Conservation (phyloP, 2,329 filamentous ascomycete genomes). For the Magnaporthales sp. region DNA sequence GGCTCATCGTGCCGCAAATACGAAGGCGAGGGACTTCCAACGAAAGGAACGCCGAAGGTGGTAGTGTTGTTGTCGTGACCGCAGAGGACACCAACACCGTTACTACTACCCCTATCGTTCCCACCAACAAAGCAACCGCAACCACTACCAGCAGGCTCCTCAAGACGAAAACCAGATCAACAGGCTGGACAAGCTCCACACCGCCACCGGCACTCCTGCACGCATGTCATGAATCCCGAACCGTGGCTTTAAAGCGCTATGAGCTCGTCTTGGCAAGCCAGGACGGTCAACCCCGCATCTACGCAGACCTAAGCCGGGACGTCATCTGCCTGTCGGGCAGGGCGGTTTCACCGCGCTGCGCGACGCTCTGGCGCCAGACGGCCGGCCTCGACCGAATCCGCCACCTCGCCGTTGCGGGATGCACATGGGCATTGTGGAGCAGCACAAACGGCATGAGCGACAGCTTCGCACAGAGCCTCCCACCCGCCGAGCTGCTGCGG, state of each 20-base stretch:
- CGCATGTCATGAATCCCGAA: conserved; percentile 5
- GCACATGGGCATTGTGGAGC: conserved; percentile 1
- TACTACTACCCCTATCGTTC: neutral
- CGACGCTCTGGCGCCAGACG: conserved; percentile 3
- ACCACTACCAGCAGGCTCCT: neutral
- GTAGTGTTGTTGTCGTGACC: neutral
- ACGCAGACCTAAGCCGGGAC: conserved; percentile 5
- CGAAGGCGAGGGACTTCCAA: neutral
- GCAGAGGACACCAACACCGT: neutral
- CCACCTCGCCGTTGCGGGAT: conserved; percentile 6
- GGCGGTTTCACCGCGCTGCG: neutral
- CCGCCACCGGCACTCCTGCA: conserved; percentile 6
- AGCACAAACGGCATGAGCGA: conserved; percentile 7
- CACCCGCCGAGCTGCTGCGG: conserved; percentile 3
- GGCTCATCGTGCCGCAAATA: neutral
- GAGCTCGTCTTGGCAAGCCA: neutral
- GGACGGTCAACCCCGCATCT: conserved; percentile 1
- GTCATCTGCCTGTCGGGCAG: conserved; percentile 4
- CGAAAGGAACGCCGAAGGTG: neutral
- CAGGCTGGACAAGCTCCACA: conserved; percentile 4
- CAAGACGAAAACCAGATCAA: neutral
- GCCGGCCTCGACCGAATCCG: neutral
- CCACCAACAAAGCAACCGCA: neutral
- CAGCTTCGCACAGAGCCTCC: conserved; percentile 5
- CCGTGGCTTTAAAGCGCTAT: conserved; percentile 6